Base-by-base conservation (phyloP, 2,329 filamentous ascomycete genomes). In the Colletotrichum costaricense region DNA sequence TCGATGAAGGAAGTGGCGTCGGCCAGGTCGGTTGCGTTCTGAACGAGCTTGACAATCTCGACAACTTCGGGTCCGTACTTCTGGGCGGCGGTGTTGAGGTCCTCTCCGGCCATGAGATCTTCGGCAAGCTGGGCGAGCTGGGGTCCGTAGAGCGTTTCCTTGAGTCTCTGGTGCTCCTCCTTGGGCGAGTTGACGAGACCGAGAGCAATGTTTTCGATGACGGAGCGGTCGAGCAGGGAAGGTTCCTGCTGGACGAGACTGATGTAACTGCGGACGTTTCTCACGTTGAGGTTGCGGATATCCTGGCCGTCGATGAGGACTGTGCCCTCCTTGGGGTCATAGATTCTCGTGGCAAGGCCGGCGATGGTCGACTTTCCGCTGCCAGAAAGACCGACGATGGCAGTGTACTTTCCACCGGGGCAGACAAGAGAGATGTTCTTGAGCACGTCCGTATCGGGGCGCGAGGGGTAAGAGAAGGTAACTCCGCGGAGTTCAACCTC, bases 321-420 rank as follows among this genome's bases (percentile, higher is more conserved):
- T 0, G 77, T 77, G 3, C 90, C 90, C 4, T 82, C 80, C 0
- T 84, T 84, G 0, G 89, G 87, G 65, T 91, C 87, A 75, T 93
- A 92, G 38, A 92, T 84, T 49, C 91, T 84, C 49, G 88, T 86
- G 1, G 90, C 79, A 2, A 92, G 81, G 5, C 86, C 86, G 2
- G 89, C 87, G 49, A 91, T 81, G 2, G 88, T 90, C 7, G 88
- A 89, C 74, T 91, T 90, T 3, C 88, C 89, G 67, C 87, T 89
- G 1, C 89, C 89, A 1, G 88, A 90, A 1, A 88, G 84, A 0
- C 90, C 90, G 2, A 91, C 89, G 38, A 91, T 84, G 4, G 89
- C 90, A 0, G 89, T 91, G 73, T 85, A 82, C 75, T 87, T 85
- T 42, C 84, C 82, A 24, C 84, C 80, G n/a, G 76, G 90, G 82